Percentiles rank a stretch among this genome's conserved stretches.
Evolutionary conservation across 202 grass and related monocot species (phyloP).

Genomic region (Elaeis oleifera): DNA sequence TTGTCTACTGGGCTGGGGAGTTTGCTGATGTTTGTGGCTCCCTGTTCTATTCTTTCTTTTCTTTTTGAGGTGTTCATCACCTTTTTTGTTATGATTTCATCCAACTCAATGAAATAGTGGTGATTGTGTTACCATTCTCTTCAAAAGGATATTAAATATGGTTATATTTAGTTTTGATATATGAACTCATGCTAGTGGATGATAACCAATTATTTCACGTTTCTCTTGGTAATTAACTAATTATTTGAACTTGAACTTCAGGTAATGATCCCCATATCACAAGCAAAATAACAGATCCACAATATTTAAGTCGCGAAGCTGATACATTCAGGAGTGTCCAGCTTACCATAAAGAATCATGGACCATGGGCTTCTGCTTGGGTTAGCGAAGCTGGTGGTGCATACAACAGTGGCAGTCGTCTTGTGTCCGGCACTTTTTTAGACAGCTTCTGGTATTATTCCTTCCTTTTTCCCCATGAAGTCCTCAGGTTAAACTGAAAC

Average conservation of each 20-base stretch:
- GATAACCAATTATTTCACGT: too few species aligned
- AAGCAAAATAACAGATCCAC: constrained; percentile 68
- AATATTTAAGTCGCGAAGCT: constrained; percentile 44
- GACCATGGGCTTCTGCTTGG: constrained; percentile 82
- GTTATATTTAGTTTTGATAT: too few species aligned
- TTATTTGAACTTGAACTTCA: constrained; percentile 26
- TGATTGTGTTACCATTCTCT: too few species aligned
- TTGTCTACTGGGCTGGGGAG: too few species aligned
- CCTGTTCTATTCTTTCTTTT: too few species aligned
- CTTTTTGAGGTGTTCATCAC: too few species aligned
- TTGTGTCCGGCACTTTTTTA: constrained; percentile 79
- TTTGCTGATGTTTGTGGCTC: too few species aligned
- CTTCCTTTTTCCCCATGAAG: neutral
- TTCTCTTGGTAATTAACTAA: neutral
- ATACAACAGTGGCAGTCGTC: constrained; percentile 83
- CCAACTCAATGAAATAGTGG: too few species aligned
- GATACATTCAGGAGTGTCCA: constrained; percentile 86
- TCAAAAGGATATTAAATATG: too few species aligned
- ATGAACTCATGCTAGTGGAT: too few species aligned
- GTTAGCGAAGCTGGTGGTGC: constrained; percentile 90
- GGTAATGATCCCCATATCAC: constrained; percentile 71
- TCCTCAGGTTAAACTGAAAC: too few species aligned
- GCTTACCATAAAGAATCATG: constrained; percentile 72
- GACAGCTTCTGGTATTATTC: constrained; percentile 86
- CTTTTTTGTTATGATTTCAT: too few species aligned